Percentiles rank a stretch among this genome's conserved stretches.
phyloP scores from a whole-genome alignment of 257 asterid species.

The Phtheirospermum japonicum region DNA sequence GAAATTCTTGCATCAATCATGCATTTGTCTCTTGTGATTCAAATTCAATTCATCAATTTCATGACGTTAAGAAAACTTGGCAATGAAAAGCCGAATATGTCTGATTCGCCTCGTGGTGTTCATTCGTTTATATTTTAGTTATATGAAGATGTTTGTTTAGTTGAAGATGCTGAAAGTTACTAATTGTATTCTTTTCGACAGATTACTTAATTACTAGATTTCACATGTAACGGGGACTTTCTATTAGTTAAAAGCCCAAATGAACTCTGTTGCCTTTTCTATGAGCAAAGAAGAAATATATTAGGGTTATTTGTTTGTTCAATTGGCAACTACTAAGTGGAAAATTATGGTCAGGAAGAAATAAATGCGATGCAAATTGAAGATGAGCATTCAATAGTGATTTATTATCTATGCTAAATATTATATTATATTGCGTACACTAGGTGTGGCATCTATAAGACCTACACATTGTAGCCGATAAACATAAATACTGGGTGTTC shows the following conservation, averaged over 20 bases:
- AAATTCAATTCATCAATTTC: constrained; percentile 35
- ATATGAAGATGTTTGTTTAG: constrained; percentile 21
- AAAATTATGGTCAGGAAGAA: too few relatives aligned
- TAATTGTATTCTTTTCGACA: constrained; percentile 38
- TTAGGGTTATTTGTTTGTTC: too few relatives aligned
- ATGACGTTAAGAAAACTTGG: constrained; percentile 26
- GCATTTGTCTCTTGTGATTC: constrained; percentile 34
- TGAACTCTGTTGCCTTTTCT: constrained; percentile 2
- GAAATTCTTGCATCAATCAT: constrained; percentile 26
- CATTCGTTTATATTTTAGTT: constrained; percentile 20
- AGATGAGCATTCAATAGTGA: too few relatives aligned
- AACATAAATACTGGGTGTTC: too few relatives aligned
- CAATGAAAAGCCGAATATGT: constrained; percentile 23
- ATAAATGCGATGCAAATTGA: too few relatives aligned
- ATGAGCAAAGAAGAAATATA: constrained; percentile 2
- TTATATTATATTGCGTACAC: too few relatives aligned
- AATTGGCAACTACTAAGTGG: too few relatives aligned
- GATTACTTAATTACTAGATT: constrained; percentile 26
- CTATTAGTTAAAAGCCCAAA: background rate
- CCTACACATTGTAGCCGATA: too few relatives aligned
- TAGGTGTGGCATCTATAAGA: too few relatives aligned
- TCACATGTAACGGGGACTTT: constrained; percentile 24
- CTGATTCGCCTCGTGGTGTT: constrained; percentile 17
- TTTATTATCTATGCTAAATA: too few relatives aligned
- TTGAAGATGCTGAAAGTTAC: constrained; percentile 19